Conservation (phyloP, 345 rosid species). For the Gossypium sturtianum region DNA sequence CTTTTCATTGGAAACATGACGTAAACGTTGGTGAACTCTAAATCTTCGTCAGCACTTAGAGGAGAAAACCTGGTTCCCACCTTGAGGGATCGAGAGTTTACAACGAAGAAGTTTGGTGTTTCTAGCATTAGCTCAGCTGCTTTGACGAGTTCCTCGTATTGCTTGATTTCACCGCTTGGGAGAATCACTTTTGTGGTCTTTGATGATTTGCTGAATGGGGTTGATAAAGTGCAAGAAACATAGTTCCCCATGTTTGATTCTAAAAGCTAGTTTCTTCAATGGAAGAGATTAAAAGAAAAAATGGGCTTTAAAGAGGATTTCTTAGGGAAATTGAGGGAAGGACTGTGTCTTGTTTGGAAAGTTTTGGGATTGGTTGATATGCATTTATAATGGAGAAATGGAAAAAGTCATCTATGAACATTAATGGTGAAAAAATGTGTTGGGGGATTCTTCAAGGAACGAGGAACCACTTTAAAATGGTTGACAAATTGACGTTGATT, state of each 20-base stretch:
- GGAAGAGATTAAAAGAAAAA: no score
- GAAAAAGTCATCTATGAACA: not conserved
- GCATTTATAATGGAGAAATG: constrained; percentile 3
- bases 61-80: constrained; percentile 60
- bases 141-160: constrained; percentile 42
- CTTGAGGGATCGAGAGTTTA: constrained; percentile 57
- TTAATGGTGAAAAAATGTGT: not conserved
- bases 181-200: constrained; percentile 51
- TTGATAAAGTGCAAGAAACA: constrained; percentile 47
- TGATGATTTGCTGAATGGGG: constrained; percentile 30
- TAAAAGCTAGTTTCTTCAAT: not conserved
- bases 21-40: constrained; percentile 57
- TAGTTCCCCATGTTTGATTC: constrained; percentile 59
- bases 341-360: not conserved
- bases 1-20: constrained; percentile 74
- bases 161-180: constrained; percentile 62
- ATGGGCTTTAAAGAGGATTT: not conserved
- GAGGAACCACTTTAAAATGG: not conserved
- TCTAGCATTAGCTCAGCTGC: constrained; percentile 93
- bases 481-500: not conserved
- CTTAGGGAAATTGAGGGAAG: not conserved
- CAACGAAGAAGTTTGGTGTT: constrained; percentile 67
- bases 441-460: not conserved
- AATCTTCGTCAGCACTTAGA: constrained; percentile 72
- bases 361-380: not conserved